These are phyloP conservation scores for Mayamaea pseudoterrestris DNA, from an alignment of 108 stramenopile genomes.

Conservation along the genomic window DNA sequence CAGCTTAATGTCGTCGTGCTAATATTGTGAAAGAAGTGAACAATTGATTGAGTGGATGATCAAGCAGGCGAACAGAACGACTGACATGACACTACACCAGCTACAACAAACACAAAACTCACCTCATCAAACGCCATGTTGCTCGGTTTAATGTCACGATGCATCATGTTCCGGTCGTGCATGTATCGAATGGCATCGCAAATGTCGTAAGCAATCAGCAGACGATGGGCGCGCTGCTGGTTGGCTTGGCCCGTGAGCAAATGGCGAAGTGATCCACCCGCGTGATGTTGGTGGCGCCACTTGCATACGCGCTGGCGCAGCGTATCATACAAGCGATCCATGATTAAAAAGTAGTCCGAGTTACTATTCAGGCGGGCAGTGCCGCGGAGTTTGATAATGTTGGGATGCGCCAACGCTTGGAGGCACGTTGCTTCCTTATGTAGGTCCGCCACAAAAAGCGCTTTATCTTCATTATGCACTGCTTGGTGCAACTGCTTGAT, in stretches of 20 bases:
- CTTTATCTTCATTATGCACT: background rate
- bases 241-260: too few species aligned
- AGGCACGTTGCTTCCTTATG: slow-evolving; percentile 56
- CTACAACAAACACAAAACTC: too few species aligned
- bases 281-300: too few species aligned
- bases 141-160: slow-evolving; percentile 32
- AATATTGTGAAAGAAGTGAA: background rate
- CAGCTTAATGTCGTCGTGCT: slow-evolving; percentile 21
- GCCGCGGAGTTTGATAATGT: slow-evolving; percentile 46
- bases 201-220: slow-evolving; percentile 43
- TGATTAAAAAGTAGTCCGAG: slow-evolving; percentile 34
- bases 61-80: background rate
- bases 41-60: background rate
- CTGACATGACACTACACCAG: too few species aligned
- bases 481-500: background rate
- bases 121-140: slow-evolving; percentile 34
- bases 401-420: slow-evolving; percentile 37
- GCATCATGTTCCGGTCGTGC: slow-evolving; percentile 47
- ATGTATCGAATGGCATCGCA: slow-evolving; percentile 49
- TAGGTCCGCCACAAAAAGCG: slow-evolving; percentile 51
- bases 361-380: slow-evolving; percentile 20
- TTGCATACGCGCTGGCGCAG: too few species aligned
- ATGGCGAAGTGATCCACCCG: too few species aligned
- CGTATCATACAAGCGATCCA: slow-evolving; percentile 47
- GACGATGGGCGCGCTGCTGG: too few species aligned